Evolutionary conservation across 1,139 yeast genomes (phyloP).

Genomic region (Suzukiozyma palmioleophila): DNA sequence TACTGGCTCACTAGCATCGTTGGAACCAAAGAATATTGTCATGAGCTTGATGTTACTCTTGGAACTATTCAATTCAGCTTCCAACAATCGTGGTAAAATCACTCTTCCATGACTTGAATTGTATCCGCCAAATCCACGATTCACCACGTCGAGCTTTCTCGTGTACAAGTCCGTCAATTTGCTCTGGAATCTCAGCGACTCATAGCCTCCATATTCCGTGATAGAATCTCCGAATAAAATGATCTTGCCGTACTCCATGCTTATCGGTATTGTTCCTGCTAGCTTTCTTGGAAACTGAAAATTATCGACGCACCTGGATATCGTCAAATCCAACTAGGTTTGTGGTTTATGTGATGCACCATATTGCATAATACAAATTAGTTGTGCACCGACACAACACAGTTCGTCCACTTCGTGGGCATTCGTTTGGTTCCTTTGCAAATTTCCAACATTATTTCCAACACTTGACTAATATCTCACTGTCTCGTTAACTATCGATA

Average conservation of each 20-base stretch:
- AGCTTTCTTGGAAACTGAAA: no score
- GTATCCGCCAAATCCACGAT: constrained; percentile 63
- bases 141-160: constrained; percentile 51
- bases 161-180: constrained; percentile 44
- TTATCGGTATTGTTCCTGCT: background rate
- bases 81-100: constrained; percentile 45
- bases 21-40: constrained; percentile 71
- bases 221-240: constrained; percentile 69
- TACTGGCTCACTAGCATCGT: constrained; percentile 52
- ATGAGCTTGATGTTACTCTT: constrained; percentile 32
- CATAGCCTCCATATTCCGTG: constrained; percentile 46
- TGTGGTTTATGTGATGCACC: no score
- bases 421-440: no score
- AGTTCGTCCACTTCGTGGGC: no score
- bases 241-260: constrained; percentile 37
- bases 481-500: no score
- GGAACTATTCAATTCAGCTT: constrained; percentile 31
- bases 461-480: no score
- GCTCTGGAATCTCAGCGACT: constrained; percentile 48
- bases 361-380: no score
- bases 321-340: no score
- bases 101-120: constrained; percentile 47
- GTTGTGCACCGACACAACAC: no score
- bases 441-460: no score
- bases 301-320: no score